Percentiles rank a stretch among this genome's conserved stretches.
These are phyloP conservation scores for Penstemon barbatus DNA, from an alignment of 257 asterid genomes.

Conservation along the genomic window DNA sequence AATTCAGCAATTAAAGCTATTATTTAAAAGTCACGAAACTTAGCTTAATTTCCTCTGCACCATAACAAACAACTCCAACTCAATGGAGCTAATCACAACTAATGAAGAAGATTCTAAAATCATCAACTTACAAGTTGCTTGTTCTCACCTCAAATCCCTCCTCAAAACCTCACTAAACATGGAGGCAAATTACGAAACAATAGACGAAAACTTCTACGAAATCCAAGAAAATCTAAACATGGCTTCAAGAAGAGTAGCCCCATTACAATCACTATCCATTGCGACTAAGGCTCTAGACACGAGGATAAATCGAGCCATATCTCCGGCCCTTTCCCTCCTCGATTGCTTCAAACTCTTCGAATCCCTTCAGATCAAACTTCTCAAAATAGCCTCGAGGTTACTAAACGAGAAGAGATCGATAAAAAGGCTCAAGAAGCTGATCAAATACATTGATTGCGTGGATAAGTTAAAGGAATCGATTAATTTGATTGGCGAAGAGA, in stretches of 20 bases:
- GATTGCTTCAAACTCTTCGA: conserved; percentile 65
- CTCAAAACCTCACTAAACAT: conserved; percentile 42
- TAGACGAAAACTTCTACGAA: conserved; percentile 37
- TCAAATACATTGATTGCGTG: conserved; percentile 63
- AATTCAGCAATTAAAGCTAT: too few relatives aligned
- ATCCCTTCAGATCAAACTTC: conserved; percentile 57
- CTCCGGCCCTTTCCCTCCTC: conserved; percentile 67
- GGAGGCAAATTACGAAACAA: conserved; percentile 39
- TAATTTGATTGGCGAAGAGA: conserved; percentile 46
- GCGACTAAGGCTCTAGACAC: conserved; percentile 74
- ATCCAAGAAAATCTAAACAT: conserved; percentile 41
- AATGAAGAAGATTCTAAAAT: conserved; percentile 44
- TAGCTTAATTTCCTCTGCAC: neutral
- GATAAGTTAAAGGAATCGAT: conserved; percentile 49
- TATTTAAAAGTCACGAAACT: neutral
- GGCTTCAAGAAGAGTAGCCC: conserved; percentile 59
- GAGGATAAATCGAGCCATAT: conserved; percentile 66
- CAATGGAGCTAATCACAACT: conserved; percentile 34
- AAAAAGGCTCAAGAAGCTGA: conserved; percentile 45
- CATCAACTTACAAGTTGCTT: conserved; percentile 37
- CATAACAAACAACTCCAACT: neutral
- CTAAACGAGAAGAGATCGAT: conserved; percentile 38
- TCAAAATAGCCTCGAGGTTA: conserved; percentile 40
- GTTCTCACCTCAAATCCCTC: conserved; percentile 48
- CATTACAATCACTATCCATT: conserved; percentile 72